A percentile compares a stretch with the other conserved stretches of the same genome.
These are phyloP conservation scores for Suillus americanus DNA, from an alignment of 768 basidiomycete species.

Conservation along the genomic window DNA sequence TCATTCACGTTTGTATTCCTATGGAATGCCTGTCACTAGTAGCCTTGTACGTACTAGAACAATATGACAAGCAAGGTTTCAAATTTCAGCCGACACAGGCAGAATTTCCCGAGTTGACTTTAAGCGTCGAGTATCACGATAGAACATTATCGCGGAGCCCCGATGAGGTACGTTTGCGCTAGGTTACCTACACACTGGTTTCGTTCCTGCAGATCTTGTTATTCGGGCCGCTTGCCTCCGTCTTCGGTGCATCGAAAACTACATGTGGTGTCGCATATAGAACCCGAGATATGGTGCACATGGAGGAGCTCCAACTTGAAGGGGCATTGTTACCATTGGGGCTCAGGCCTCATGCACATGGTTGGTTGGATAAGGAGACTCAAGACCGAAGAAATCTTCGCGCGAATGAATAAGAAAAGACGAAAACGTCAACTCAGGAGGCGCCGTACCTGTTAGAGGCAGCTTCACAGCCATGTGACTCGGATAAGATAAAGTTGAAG, in stretches of 20 bases:
- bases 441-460: slow-evolving; percentile 43
- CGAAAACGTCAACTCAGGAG: slow-evolving; percentile 39
- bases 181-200: slow-evolving; percentile 22
- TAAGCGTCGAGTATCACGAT: not conserved
- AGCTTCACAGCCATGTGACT: not conserved
- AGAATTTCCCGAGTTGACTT: not conserved
- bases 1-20: too few species aligned
- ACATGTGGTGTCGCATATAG: slow-evolving; percentile 46
- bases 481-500: not conserved
- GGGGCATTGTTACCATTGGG: slow-evolving; percentile 49
- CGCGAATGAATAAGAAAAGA: slow-evolving; percentile 48
- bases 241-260: slow-evolving; percentile 20
- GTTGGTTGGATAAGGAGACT: too few species aligned
- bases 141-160: not conserved
- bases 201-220: slow-evolving; percentile 63
- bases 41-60: too few species aligned
- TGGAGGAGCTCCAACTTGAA: slow-evolving; percentile 47
- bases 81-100: too few species aligned
- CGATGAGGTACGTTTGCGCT: slow-evolving; percentile 33
- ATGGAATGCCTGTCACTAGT: too few species aligned
- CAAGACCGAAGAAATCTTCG: slow-evolving; percentile 28
- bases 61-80: too few species aligned
- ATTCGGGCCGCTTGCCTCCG: not conserved
- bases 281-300: slow-evolving; percentile 50
- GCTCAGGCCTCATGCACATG: slow-evolving; percentile 21